Base-by-base conservation (phyloP, 2,329 filamentous ascomycete genomes). In the Fusarium kyushuense region DNA sequence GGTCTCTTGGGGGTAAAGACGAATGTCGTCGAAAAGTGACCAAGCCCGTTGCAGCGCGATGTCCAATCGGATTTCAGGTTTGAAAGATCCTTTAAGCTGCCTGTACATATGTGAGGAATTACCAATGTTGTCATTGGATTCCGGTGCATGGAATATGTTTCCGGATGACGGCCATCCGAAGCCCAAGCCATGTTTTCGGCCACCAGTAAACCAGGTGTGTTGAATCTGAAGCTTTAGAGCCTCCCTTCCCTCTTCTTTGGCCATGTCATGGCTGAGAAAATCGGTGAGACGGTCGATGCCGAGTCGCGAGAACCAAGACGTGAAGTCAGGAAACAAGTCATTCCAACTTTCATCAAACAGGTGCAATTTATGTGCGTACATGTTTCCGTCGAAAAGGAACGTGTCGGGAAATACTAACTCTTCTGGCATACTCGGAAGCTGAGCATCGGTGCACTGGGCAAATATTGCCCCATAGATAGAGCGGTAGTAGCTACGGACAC, bases 381-480 rank as follows among this genome's bases (percentile, higher is more conserved):
- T 1, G 3, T 49, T 13, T 8, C 29, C 43, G 1, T 62, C 12
- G 19, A 42, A 68, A 17, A 35, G 47, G 21, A 3, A 69, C 6
- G 3, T 43, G 23, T 43, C 16, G 2, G 41, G 41, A 13, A 43
- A 43, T 12, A 1, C 9, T 5, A 42, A 16, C 5, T 42, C 40
- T 0, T 6, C 16, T 6, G 10, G 6, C 6, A 3, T 5, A n/a
- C 3, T 6, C 3, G 51, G 35, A 41, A 47, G 9, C 32, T 25
- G 16, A 36, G 42, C 0, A 8, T 51, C 33, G 40, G 9, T 42
- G 30, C 64, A 70, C 12, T 66, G 61, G 0, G 43, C 56, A 3
- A 63, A 57, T 5, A 71, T 57, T 2, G 67, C 60, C 17, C 54
- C 55, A 32, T 69, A 63, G 11, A 70, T 29, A 45, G 64, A 63